phyloP scores from a whole-genome alignment of 768 basidiomycete species.

The Boletales sp. region DNA sequence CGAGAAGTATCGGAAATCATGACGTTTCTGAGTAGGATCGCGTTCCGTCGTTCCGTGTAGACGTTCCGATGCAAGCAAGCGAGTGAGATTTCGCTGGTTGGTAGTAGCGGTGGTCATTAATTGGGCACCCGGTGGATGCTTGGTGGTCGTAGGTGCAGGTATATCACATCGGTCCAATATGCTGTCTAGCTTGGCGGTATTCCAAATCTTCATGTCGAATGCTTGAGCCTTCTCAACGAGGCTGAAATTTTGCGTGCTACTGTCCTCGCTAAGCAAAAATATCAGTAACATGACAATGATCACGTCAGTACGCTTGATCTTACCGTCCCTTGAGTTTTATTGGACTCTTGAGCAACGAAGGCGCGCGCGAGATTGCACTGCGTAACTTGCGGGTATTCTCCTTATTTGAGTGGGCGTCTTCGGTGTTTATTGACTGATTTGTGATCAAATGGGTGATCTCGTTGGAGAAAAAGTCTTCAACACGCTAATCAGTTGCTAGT shows the following conservation, averaged over 20 bases:
- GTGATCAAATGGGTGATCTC: slow-evolving; percentile 88
- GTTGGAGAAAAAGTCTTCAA: slow-evolving; percentile 86
- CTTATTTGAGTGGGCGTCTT: slow-evolving; percentile 48
- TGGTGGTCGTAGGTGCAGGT: slow-evolving; percentile 25
- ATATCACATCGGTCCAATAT: slow-evolving; percentile 66
- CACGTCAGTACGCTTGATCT: slow-evolving; percentile 15
- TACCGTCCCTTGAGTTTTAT: slow-evolving; percentile 60
- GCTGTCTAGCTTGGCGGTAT: slow-evolving; percentile 61
- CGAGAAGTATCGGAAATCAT: slow-evolving; percentile 85
- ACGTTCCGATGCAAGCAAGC: slow-evolving; percentile 75
- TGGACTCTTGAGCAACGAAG: slow-evolving; percentile 55
- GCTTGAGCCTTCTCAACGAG: slow-evolving; percentile 63
- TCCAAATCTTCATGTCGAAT: slow-evolving; percentile 88
- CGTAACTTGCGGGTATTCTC: slow-evolving; percentile 54
- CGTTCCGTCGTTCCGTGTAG: slow-evolving; percentile 85
- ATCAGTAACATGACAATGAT: not conserved
- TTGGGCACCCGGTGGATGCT: slow-evolving; percentile 27
- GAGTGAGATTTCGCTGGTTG: slow-evolving; percentile 50
- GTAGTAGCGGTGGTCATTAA: slow-evolving; percentile 27
- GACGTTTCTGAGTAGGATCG: slow-evolving; percentile 83
- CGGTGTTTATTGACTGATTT: slow-evolving; percentile 41
- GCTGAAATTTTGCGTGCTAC: slow-evolving; percentile 36
- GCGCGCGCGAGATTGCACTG: slow-evolving; percentile 19
- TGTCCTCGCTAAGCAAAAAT: slow-evolving; percentile 25
- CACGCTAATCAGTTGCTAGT: slow-evolving; percentile 45